A percentile compares a stretch with the other conserved stretches of the same genome.
phyloP scores from a whole-genome alignment of 129 eudicot genomes.

The Tagetes erecta region DNA sequence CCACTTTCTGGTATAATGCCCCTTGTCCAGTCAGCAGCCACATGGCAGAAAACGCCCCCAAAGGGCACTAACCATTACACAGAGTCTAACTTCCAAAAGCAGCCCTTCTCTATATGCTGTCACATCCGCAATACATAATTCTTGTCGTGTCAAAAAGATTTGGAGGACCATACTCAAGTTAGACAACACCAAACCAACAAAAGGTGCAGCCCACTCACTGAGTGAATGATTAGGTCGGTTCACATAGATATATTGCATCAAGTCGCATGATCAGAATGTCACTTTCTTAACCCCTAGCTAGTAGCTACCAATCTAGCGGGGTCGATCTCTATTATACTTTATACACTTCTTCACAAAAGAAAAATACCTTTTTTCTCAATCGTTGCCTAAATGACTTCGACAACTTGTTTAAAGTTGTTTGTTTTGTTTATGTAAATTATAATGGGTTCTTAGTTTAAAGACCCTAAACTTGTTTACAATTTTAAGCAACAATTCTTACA shows the following conservation, averaged over 20 bases:
- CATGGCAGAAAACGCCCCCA: too few species aligned
- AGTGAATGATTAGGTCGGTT: conserved; percentile 6
- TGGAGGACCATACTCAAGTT: neutral
- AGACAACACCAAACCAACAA: neutral
- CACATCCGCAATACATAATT: conserved; percentile 1
- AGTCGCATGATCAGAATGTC: neutral
- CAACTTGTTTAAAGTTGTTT: neutral
- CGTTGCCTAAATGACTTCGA: neutral
- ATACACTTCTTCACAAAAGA: neutral
- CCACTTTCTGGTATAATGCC: too few species aligned
- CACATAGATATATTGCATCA: neutral
- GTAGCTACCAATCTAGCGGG: neutral
- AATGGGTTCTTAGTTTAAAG: too few species aligned
- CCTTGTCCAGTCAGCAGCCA: too few species aligned
- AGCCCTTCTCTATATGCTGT: neutral
- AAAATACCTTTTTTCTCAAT: neutral
- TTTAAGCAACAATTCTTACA: too few species aligned
- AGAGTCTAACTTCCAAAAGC: conserved; percentile 1
- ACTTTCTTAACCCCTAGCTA: neutral
- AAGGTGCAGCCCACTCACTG: conserved; percentile 13
- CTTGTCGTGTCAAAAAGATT: neutral
- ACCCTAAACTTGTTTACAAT: too few species aligned
- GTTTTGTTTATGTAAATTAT: neutral
- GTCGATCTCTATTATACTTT: neutral
- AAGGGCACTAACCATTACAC: too few species aligned